A percentile compares a stretch with the other conserved stretches of the same genome.
phyloP scores from a whole-genome alignment of 495 filamentous ascomycete species.

The Lophium mytilinum region DNA sequence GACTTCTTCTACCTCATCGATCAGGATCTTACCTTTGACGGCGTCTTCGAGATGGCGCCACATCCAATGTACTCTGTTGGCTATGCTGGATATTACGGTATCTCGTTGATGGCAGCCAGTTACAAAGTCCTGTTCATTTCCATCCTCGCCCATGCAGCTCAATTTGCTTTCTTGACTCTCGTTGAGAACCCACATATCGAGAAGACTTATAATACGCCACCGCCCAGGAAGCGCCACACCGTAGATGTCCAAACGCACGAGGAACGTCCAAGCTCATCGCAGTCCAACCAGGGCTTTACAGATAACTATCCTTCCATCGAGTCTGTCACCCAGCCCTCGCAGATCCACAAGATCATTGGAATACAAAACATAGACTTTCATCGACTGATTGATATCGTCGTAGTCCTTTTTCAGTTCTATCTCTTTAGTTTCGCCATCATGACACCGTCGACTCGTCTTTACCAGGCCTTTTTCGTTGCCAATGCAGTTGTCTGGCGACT shows the following conservation, averaged over 20 bases:
- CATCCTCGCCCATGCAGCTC: conserved; percentile 85
- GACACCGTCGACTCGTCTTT: conserved; percentile 67
- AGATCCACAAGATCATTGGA: conserved; percentile 74
- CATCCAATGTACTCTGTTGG: conserved; percentile 99
- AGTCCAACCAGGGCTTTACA: conserved; percentile 16
- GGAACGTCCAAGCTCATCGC: conserved; percentile 27
- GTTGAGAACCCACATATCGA: conserved; percentile 98
- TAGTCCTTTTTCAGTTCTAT: conserved; percentile 64
- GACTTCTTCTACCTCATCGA: conserved; percentile 99
- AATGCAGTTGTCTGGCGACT: conserved; percentile 78
- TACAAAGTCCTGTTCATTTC: conserved; percentile 96
- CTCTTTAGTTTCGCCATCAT: conserved; percentile 61
- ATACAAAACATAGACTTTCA: conserved; percentile 78
- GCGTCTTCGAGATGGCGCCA: conserved; percentile 97
- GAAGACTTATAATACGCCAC: conserved; percentile 90
- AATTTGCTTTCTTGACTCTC: conserved; percentile 81
- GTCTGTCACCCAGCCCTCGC: conserved; percentile 45
- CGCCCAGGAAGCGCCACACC: conserved; percentile 40
- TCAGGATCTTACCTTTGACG: conserved; percentile 94
- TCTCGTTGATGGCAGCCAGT: conserved; percentile 96
- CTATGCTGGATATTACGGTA: conserved; percentile 96
- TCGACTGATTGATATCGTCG: conserved; percentile 73
- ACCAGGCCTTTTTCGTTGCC: conserved; percentile 68
- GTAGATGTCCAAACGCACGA: conserved; percentile 4
- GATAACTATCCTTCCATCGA: conserved; percentile 12